These are phyloP conservation scores for Leptodermis oblonga DNA, from an alignment of 257 asterid genomes.

Conservation along the genomic window DNA sequence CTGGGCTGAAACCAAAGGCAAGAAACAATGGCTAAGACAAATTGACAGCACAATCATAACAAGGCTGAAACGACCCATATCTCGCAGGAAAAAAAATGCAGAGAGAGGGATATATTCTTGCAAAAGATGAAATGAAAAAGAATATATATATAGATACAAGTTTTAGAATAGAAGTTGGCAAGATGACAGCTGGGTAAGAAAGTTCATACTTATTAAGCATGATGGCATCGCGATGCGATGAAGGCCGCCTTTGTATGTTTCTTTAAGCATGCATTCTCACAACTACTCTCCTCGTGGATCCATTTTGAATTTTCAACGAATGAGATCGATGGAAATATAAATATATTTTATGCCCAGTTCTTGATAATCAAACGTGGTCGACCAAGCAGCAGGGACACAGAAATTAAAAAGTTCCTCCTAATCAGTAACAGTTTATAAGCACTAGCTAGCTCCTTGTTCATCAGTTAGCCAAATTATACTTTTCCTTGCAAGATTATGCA, in stretches of 20 bases:
- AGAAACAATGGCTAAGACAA: conserved; percentile 21
- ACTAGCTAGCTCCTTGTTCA: neutral
- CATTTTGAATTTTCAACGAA: conserved; percentile 5
- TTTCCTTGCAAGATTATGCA: neutral
- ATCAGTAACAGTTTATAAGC: neutral
- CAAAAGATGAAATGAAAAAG: neutral
- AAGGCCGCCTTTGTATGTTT: conserved; percentile 12
- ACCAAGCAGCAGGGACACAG: neutral
- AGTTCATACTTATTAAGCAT: neutral
- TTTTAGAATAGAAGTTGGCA: conserved; percentile 21
- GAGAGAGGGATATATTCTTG: neutral
- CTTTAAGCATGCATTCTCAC: neutral
- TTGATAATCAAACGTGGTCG: neutral
- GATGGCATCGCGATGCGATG: too few relatives aligned
- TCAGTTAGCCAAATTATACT: neutral
- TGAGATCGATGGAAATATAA: too few relatives aligned
- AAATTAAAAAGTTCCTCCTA: too few relatives aligned
- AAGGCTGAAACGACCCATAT: conserved; percentile 14
- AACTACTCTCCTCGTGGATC: conserved; percentile 27
- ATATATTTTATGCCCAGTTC: too few relatives aligned
- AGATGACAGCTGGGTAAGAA: conserved; percentile 40
- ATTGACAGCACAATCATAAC: conserved; percentile 20
- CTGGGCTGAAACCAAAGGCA: conserved; percentile 40
- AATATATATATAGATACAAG: neutral
- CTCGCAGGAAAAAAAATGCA: neutral